These are phyloP conservation scores for Breynia disticha DNA, from an alignment of 441 rosid species.

Conservation along the genomic window DNA sequence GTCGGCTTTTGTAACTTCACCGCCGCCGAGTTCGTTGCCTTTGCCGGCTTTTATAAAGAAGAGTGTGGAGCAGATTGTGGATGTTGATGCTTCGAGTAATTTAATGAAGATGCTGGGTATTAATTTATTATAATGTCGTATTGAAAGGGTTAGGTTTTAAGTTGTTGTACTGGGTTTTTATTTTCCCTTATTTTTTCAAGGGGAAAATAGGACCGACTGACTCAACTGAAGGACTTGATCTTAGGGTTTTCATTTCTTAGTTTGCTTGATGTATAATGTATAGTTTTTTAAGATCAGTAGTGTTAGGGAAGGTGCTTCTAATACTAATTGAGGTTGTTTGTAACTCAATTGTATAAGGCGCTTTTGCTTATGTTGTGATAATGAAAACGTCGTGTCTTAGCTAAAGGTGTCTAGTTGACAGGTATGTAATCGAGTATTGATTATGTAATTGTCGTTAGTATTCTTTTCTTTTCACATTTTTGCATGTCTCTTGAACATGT, in stretches of 20 bases:
- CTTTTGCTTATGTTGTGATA: too few species aligned
- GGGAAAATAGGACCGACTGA: constrained; percentile 38
- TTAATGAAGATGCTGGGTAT: constrained; percentile 49
- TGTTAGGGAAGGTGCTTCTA: too few species aligned
- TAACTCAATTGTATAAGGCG: too few species aligned
- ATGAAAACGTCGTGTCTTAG: too few species aligned
- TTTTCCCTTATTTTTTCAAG: constrained; percentile 79
- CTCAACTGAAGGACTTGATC: constrained; percentile 8
- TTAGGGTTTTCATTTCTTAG: not conserved
- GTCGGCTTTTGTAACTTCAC: constrained; percentile 60
- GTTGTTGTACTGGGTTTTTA: not conserved
- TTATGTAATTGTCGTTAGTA: too few species aligned
- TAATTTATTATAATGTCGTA: constrained; percentile 20
- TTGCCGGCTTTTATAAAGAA: constrained; percentile 58
- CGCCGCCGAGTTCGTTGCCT: constrained; percentile 86
- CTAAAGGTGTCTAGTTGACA: too few species aligned
- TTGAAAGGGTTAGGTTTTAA: constrained; percentile 11
- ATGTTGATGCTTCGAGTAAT: constrained; percentile 38
- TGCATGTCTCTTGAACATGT: too few species aligned
- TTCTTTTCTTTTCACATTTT: too few species aligned
- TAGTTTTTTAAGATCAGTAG: too few species aligned
- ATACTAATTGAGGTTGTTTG: too few species aligned
- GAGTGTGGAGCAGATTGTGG: constrained; percentile 1
- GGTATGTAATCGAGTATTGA: too few species aligned
- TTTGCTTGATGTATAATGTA: not conserved